A percentile compares a stretch with the other conserved stretches of the same genome.
Evolutionary conservation across 768 basidiomycete genomes (phyloP).

Genomic region (Boletus sensibilis): DNA sequence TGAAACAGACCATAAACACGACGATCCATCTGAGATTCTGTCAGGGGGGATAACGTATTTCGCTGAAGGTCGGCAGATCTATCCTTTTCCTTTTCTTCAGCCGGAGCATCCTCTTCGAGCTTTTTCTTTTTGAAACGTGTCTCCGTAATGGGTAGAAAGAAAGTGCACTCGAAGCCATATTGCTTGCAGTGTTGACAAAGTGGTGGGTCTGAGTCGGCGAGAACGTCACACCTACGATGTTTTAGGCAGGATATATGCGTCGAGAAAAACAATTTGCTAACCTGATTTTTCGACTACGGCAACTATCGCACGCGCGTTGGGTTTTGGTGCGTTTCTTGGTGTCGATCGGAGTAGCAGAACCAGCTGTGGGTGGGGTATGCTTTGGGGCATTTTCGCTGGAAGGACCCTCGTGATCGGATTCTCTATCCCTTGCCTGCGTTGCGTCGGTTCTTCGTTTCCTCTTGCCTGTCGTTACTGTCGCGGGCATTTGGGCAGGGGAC

Average conservation of each 20-base stretch:
- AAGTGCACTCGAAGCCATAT: constrained; percentile 91
- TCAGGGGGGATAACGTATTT: constrained; percentile 44
- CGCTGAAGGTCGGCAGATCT: constrained; percentile 28
- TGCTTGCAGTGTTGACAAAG: constrained; percentile 94
- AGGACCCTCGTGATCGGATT: constrained; percentile 61
- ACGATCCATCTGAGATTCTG: constrained; percentile 53
- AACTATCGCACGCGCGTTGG: constrained; percentile 88
- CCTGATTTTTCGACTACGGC: constrained; percentile 88
- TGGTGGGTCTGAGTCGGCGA: constrained; percentile 73
- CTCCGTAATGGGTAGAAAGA: constrained; percentile 97
- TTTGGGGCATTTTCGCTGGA: constrained; percentile 46
- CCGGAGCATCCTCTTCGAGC: constrained; percentile 62
- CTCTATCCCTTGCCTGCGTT: constrained; percentile 45
- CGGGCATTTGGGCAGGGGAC: constrained; percentile 35
- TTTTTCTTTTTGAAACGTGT: constrained; percentile 99
- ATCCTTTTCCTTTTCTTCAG: constrained; percentile 38
- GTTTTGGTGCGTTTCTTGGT: constrained; percentile 90
- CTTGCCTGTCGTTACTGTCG: constrained; percentile 42
- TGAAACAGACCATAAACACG: constrained; percentile 59
- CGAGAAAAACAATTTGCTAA: constrained; percentile 26
- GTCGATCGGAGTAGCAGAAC: constrained; percentile 43
- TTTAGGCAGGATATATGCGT: constrained; percentile 14
- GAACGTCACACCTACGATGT: constrained; percentile 68
- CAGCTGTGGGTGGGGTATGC: constrained; percentile 30
- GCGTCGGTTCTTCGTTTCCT: constrained; percentile 59